Base-by-base conservation (phyloP, 129 eudicot genomes). In the Sambucus nigra region DNA sequence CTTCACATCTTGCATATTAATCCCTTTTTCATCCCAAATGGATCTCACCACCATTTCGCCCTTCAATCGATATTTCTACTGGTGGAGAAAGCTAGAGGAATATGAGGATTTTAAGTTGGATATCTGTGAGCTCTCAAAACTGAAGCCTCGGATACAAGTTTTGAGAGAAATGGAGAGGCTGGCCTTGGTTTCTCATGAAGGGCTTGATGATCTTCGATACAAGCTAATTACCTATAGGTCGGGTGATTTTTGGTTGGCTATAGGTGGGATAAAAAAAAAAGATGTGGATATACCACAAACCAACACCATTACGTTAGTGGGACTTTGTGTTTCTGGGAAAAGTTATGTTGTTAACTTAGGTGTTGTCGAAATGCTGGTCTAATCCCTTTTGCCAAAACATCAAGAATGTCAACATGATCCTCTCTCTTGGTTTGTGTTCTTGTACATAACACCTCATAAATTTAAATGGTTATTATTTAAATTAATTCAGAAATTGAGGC, bases 191-290 rank as follows among this genome's bases (percentile, higher is more conserved):
- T 79, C 82, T 21, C 58, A 60, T 23, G 80, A 75, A 25, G 95
- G 93, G 7, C 65, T 76, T 7, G 87, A 82, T 49, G 87, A 81
- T 45, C 70, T 86, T 23, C 66, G 86, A 17, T 88, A 86, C 70
- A 75, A 69, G 76, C 87, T 86, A 20, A 56, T 86, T 25, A 21
- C 70, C 15, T 86, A 86, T 50, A 59, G 73, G 28, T 59, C 92
- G 5, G 95, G 95, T 8, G 93, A 86, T 52, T 76, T 86, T 45
- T 86, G 95, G 87, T 55, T 86, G 17, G 87, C 95, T 0, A 50
- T 78, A 16, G 95, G 95, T 15, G 95, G 95, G n/a, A 52, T 86
- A 39, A 73, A 70, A 53, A 86, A 82, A 53, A 88, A 78, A 49
- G 81, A 78, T 5, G 57, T 78, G 77, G 64, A 73, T 26, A 73